Evolutionary conservation across 768 basidiomycete species (phyloP), one percentile per base, ranked within the genome.

Genomic region (Tricholoma bakamatsutake): DNA sequence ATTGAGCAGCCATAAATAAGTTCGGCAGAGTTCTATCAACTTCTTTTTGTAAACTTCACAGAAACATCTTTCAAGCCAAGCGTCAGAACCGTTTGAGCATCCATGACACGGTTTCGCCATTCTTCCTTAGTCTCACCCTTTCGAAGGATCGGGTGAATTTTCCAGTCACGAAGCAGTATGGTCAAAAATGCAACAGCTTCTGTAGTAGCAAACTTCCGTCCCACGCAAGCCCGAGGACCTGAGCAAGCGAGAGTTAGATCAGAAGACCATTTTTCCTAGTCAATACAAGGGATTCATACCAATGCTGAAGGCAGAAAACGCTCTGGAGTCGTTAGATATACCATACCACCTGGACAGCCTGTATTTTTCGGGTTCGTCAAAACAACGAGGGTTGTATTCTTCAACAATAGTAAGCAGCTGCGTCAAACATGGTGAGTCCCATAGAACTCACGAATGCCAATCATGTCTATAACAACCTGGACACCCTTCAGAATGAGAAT

Each of bases 121-220:
- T 62, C 58, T 31, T 68, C 69, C 59, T 66, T 67, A 46, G 71
- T 80, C 67, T 76, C 75, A 7, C 70, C 70, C 0, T 59, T 39
- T 12, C 66, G 59, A 27, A 82, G 62, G n/a, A 74, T 52, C 1
- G 80, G 79, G 50, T 79, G 75, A 10, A 85, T 62, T 28, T 67
- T 72, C 77, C 77, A 84, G 45, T 84, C 82, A 15, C 79, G 71
- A 18, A 83, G 64, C 7, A 84, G 61, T 61, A 73, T 66, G 1
- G 80, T 73, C 17, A 85, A 71, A 69, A 84, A 80, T 49, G 73
- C 76, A 15, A 84, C 74, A 1, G 74, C 71, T 61, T 85, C 81
- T 0, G 71, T 74, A 0, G 73, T 71, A 2, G 83, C 80, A 59
- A 85, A 85, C 57, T 75, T 80, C 28, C 79, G 69, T 4, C 83